Evolutionary conservation across 768 basidiomycete species (phyloP).

Genomic region (Tricholomella constricta): DNA sequence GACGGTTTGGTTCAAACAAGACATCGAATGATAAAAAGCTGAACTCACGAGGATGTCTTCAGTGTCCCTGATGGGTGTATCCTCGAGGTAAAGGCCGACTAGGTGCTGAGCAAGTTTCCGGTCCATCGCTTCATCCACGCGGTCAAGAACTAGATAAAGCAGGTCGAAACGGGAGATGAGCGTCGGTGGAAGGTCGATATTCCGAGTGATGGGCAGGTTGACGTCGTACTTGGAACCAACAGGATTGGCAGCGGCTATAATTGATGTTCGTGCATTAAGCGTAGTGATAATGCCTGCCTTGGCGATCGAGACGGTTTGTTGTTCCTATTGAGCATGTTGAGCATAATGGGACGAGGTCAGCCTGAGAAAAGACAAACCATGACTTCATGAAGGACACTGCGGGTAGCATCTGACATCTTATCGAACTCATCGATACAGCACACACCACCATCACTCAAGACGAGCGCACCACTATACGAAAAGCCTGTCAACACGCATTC

Average conservation of each 20-base stretch:
- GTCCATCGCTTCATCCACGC: slow-evolving; percentile 88
- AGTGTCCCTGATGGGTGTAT: slow-evolving; percentile 66
- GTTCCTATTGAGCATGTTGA: slow-evolving; percentile 63
- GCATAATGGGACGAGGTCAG: background rate
- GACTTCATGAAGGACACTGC: slow-evolving; percentile 98
- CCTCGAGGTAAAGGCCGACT: slow-evolving; percentile 92
- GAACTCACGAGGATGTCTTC: slow-evolving; percentile 75
- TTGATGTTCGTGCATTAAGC: slow-evolving; percentile 96
- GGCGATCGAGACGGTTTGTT: slow-evolving; percentile 99
- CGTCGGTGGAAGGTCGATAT: slow-evolving; percentile 97
- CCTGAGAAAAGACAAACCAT: slow-evolving; percentile 58
- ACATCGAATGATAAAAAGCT: background rate
- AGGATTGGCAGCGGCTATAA: slow-evolving; percentile 96
- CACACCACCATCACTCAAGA: slow-evolving; percentile 93
- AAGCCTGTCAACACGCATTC: background rate
- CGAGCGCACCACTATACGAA: slow-evolving; percentile 78
- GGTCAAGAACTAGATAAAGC: slow-evolving; percentile 93
- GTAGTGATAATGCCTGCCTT: slow-evolving; percentile 99
- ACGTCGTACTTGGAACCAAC: slow-evolving; percentile 95
- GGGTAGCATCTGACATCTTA: slow-evolving; percentile 97
- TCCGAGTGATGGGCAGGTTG: slow-evolving; percentile 87
- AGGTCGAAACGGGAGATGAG: slow-evolving; percentile 98
- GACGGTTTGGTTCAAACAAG: background rate
- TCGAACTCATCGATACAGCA: slow-evolving; percentile 99
- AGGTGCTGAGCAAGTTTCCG: slow-evolving; percentile 89